Base-by-base conservation (phyloP, 306 rosid genomes). In the Medicago lupulina region DNA sequence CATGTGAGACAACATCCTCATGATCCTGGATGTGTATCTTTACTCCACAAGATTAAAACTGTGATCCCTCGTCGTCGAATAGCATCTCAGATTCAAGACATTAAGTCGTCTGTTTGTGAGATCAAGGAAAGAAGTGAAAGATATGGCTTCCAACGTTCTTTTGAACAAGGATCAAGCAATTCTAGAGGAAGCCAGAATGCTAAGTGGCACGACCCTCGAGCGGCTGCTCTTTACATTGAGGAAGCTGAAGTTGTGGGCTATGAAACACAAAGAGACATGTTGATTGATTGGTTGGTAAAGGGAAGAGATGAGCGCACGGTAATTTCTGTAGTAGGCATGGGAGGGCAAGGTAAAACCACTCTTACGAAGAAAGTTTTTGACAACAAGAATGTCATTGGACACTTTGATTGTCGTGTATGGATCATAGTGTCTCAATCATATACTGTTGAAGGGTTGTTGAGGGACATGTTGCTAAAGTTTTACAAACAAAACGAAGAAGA, bases 301-400 rank as follows among this genome's bases (percentile, higher is more conserved):
- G 72, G 66, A 21, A 1, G n/a, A 39, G 1, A 57, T 4, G 64
- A 61, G 1, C 65, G 66, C 2, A 61, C 72, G 2, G 77, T 78
- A 0, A 18, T 78, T 5, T 50, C 49, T 9, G 23, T 78, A 5
- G 67, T 71, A 0, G 77, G 58, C 7, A 39, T 62, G 43, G 39
- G 72, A 21, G 82, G 82, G 6, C 16, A 3, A 0, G 77, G 82
- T 1, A 78, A 78, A 62, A 71, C 73, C 2, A 78, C 77, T 49
- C 82, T 78, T 34, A 71, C 59, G 12, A 78, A n/a, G 9, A 51
- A 53, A 11, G 82, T 71, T 68, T 68, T 31, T 71, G 54, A 68
- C 9, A 28, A 13, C 54, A 8, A 0, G 0, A 4, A 15, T 0
- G 16, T 61, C 63, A 38, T 7, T 5, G 39, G 1, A 2, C 13